phyloP scores from a whole-genome alignment of 2,329 filamentous ascomycete genomes.

The Exserohilum turcica region DNA sequence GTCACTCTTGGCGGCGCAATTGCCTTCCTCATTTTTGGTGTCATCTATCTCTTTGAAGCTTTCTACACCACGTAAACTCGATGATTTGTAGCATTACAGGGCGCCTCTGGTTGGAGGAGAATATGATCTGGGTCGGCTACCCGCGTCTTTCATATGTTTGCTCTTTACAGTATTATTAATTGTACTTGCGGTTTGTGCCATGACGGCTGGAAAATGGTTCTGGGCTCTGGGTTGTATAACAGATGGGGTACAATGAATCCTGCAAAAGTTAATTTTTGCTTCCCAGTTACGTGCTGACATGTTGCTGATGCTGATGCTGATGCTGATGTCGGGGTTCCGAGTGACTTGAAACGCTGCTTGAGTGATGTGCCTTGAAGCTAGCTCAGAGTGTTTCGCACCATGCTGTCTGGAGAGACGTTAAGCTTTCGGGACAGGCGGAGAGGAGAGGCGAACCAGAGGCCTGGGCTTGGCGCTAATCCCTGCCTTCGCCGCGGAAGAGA shows the following conservation, averaged over 20 bases:
- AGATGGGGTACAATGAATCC: conserved; percentile 3
- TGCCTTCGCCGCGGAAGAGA: conserved; percentile 26
- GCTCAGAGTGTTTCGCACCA: background rate
- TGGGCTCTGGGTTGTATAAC: conserved; percentile 18
- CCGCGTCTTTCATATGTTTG: conserved; percentile 1
- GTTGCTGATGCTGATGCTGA: background rate
- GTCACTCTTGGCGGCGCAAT: conserved; percentile 90
- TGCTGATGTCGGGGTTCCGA: background rate
- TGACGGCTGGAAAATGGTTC: conserved; percentile 14
- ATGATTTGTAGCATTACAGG: conserved; percentile 28
- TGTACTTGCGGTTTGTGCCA: conserved; percentile 9
- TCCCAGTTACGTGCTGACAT: background rate
- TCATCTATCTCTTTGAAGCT: conserved; percentile 88
- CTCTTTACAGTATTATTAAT: conserved; percentile 36
- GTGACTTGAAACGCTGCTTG: conserved; percentile 1
- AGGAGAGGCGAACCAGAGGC: background rate
- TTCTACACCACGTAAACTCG: conserved; percentile 58
- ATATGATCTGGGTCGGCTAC: conserved; percentile 7
- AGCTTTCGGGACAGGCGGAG: background rate
- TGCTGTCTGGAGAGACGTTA: background rate
- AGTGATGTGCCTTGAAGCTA: background rate
- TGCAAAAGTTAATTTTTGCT: background rate
- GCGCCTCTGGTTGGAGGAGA: conserved; percentile 22
- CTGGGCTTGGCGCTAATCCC: conserved; percentile 16
- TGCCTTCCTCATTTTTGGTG: conserved; percentile 87